Evolutionary conservation across 495 filamentous ascomycete species (phyloP).

Genomic region (Podospora australis): DNA sequence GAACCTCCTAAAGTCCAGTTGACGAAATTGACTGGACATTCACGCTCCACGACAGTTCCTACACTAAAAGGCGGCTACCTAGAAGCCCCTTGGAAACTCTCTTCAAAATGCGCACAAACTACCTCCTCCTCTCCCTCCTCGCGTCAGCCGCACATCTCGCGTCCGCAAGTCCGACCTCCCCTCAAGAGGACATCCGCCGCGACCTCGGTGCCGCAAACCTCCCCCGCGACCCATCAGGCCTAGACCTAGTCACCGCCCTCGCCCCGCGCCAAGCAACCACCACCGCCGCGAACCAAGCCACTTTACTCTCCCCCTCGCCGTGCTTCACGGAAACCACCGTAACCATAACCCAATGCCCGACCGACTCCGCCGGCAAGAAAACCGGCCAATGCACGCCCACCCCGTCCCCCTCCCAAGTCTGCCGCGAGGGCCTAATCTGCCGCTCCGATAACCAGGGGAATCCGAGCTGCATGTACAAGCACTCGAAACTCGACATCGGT

Average conservation of each 20-base stretch:
- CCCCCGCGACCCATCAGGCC: neutral
- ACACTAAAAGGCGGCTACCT: no score
- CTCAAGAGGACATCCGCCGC: no score
- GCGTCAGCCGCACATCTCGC: constrained; percentile 11
- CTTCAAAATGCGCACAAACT: constrained; percentile 13
- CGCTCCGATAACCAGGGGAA: constrained; percentile 25
- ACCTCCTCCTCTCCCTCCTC: constrained; percentile 11
- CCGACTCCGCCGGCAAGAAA: constrained; percentile 25
- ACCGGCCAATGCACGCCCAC: constrained; percentile 35
- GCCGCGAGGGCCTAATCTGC: constrained; percentile 43
- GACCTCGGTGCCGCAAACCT: constrained; percentile 17
- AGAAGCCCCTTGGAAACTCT: no score
- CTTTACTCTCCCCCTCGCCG: constrained; percentile 19
- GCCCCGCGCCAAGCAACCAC: constrained; percentile 3
- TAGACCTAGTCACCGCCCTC: neutral
- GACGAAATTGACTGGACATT: no score
- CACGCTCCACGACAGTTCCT: no score
- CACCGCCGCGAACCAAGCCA: constrained; percentile 5
- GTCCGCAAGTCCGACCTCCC: constrained; percentile 7
- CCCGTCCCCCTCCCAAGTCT: constrained; percentile 24
- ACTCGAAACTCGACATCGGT: constrained; percentile 27
- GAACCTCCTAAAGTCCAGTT: no score
- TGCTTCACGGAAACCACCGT: constrained; percentile 34
- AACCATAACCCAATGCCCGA: constrained; percentile 30
- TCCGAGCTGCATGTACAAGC: constrained; percentile 37